A percentile compares a stretch with the other conserved stretches of the same genome.
phyloP scores from a whole-genome alignment of 129 eudicot genomes.

The Flaveria bidentis region DNA sequence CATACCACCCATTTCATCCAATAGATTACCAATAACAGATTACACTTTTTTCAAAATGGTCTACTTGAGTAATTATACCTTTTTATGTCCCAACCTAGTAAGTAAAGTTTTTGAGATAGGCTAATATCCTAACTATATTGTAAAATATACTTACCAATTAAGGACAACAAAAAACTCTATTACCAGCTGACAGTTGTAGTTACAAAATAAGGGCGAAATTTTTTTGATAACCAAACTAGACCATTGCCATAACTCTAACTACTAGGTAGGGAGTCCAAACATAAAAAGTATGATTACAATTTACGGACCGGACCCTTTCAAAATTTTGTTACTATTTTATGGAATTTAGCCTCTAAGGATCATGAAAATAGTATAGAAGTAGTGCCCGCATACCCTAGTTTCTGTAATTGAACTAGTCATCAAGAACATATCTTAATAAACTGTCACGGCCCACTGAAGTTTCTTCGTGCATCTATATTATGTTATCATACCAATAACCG shows the following conservation, averaged over 20 bases:
- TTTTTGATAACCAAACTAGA: too few relatives aligned
- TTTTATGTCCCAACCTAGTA: neutral
- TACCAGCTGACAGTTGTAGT: too few relatives aligned
- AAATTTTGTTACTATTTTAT: neutral
- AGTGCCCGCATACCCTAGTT: neutral
- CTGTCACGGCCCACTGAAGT: neutral
- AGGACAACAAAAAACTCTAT: neutral
- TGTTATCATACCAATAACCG: neutral
- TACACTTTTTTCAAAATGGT: neutral
- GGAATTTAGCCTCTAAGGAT: neutral
- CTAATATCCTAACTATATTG: neutral
- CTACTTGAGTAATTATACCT: neutral
- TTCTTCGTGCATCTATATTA: conserved; percentile 6
- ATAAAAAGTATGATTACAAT: neutral
- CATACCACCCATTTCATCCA: neutral
- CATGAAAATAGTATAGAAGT: neutral
- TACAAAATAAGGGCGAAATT: too few relatives aligned
- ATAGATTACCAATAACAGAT: neutral
- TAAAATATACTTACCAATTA: neutral
- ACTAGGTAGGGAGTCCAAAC: too few relatives aligned
- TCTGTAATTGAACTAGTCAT: neutral
- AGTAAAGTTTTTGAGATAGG: neutral
- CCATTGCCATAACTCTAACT: too few relatives aligned
- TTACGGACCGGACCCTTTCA: neutral
- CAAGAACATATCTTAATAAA: conserved; percentile 2